phyloP scores from a whole-genome alignment of 2,329 filamentous ascomycete species.

The Metarhizium brunneum region DNA sequence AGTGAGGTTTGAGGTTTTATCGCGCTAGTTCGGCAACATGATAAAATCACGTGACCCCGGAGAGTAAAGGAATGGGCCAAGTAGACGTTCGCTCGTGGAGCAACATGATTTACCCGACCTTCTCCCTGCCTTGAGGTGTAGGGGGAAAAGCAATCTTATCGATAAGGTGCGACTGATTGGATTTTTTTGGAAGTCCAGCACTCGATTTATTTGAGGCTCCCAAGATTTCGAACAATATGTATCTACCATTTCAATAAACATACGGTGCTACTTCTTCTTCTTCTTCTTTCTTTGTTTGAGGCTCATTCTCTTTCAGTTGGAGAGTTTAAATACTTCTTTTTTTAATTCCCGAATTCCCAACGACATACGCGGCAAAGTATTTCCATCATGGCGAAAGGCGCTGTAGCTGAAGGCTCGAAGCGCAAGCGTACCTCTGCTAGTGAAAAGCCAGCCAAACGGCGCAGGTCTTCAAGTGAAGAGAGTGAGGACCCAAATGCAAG shows the following conservation, averaged over 20 bases:
- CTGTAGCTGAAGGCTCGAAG: slow-evolving; percentile 26
- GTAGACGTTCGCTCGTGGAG: background rate
- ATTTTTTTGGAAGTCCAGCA: background rate
- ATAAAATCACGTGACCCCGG: slow-evolving; percentile 24
- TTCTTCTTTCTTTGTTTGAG: background rate
- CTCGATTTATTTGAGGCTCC: background rate
- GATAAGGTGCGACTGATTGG: slow-evolving; percentile 2
- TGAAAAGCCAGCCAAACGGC: slow-evolving; percentile 40
- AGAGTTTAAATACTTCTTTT: background rate
- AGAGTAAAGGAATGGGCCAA: background rate
- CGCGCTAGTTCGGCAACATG: slow-evolving; percentile 31
- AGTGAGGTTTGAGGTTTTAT: slow-evolving; percentile 42
- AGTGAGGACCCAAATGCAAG: slow-evolving; percentile 48
- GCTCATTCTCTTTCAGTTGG: background rate
- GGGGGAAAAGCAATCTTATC: background rate
- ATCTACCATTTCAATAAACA: background rate
- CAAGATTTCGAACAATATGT: background rate
- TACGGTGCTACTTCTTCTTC: background rate
- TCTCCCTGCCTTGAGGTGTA: background rate
- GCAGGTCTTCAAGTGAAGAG: slow-evolving; percentile 36
- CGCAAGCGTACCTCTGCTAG: slow-evolving; percentile 39
- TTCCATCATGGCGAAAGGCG: slow-evolving; percentile 17
- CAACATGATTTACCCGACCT: slow-evolving; percentile 14
- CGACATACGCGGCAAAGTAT: background rate
- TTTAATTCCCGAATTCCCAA: background rate